Conservation (phyloP, 75 land plant genomes). For the Pinus tabuliformis region DNA sequence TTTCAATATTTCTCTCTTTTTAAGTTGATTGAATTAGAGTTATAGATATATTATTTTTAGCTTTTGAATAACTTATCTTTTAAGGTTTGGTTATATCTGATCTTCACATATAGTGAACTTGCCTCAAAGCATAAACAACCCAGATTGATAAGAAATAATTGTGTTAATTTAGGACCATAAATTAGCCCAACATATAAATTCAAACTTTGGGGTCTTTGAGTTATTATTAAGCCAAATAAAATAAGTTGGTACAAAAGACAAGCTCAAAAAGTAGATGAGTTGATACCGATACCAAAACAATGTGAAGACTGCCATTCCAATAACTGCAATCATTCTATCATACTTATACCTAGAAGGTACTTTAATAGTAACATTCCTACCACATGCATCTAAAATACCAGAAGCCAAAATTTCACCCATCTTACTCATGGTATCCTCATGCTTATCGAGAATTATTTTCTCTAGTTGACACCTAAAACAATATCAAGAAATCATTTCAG, state of each 20-base stretch:
- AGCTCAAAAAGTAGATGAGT: constrained; percentile 41
- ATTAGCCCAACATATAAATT: too few species aligned
- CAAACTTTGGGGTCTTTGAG: constrained; percentile 45
- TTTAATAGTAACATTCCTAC: constrained; percentile 47
- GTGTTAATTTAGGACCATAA: too few species aligned
- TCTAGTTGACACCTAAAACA: constrained; percentile 41
- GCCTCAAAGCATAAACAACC: too few species aligned
- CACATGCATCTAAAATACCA: constrained; percentile 53
- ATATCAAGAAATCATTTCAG: background rate
- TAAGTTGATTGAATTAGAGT: too few species aligned
- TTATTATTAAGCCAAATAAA: constrained; percentile 57
- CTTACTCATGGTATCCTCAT: constrained; percentile 61
- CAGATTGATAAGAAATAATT: too few species aligned
- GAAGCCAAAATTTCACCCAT: constrained; percentile 55
- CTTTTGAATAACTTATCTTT: too few species aligned
- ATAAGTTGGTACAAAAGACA: constrained; percentile 50
- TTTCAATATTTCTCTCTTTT: too few species aligned
- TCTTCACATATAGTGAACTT: too few species aligned
- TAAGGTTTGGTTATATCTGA: too few species aligned
- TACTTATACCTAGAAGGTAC: constrained; percentile 47
- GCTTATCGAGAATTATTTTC: constrained; percentile 53
- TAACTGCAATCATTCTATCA: constrained; percentile 49
- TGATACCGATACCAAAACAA: constrained; percentile 65
- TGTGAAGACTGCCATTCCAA: constrained; percentile 60
- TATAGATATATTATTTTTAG: too few species aligned